Percentiles rank a stretch among this genome's conserved stretches.
Conservation (phyloP, 371 early-diverging fungal genomes). For the Mortierella sp. region DNA sequence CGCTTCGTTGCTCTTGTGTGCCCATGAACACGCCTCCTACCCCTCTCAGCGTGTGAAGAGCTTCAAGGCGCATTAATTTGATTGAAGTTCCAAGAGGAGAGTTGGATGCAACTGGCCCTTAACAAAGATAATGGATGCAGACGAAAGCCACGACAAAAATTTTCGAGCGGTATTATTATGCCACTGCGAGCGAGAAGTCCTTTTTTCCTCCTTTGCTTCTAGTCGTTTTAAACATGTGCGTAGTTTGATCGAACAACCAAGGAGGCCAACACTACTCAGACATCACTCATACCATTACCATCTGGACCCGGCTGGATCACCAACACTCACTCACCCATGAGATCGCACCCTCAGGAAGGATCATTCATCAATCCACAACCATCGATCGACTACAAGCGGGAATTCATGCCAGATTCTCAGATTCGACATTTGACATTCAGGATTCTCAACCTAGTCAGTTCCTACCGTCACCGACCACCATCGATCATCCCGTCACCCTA, state of each 20-base stretch:
- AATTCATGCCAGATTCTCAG: not conserved
- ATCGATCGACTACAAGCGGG: conserved; percentile 15
- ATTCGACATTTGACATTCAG: conserved; percentile 26
- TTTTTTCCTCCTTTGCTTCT: conserved; percentile 51
- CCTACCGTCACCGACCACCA: conserved; percentile 5
- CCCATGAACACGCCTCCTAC: too few species aligned
- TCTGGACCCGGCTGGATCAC: conserved; percentile 10
- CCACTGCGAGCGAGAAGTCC: conserved; percentile 5
- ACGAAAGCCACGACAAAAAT: conserved; percentile 35
- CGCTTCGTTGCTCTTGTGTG: too few species aligned
- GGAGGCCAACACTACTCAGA: not conserved
- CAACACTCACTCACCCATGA: not conserved
- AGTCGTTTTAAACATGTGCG: conserved; percentile 55
- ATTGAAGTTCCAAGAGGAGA: not conserved
- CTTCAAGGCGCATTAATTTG: too few species aligned
- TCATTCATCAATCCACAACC: not conserved
- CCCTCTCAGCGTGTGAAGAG: too few species aligned
- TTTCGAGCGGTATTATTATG: conserved; percentile 30
- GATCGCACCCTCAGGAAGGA: conserved; percentile 17
- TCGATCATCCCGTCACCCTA: not conserved
- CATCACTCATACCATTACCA: not conserved
- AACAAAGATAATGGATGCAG: not conserved
- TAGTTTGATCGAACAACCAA: conserved; percentile 10
- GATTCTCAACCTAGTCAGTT: conserved; percentile 9
- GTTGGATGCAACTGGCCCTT: not conserved